Base-by-base conservation (phyloP, 768 basidiomycete species). In the Lactarius hatsudake region DNA sequence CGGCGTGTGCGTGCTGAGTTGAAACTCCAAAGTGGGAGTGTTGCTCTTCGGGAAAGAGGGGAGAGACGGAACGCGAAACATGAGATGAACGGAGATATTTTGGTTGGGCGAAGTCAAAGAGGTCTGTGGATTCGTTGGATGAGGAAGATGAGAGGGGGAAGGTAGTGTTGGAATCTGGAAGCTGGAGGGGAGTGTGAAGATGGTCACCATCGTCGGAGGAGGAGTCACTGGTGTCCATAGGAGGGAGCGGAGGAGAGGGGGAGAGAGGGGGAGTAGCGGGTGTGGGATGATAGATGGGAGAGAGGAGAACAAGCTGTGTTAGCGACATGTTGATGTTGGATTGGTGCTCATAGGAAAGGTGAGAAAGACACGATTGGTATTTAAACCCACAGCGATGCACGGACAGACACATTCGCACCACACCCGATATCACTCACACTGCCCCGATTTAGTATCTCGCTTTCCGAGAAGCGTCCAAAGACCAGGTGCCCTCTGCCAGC, bases 161-260 rank as follows among this genome's bases (percentile, higher is more conserved):
- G 32, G 56, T 30, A 26, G 53, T 34, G 57, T 53, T 64, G 23
- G 56, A 34, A 48, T 71, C 65, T 5, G 66, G 62, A 6, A 62
- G 20, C 17, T 71, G 69, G 53, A 71, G 69, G 17, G 71, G 71
- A 4, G 71, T 71, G 13, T 67, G 69, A 3, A 64, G 69, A 53
- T 70, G 54, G 32, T 71, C 71, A 15, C 71, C 71, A 26, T 71
- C 71, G 20, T 71, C 71, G 10, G 65, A 66, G 36, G 68, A 70
- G 23, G 61, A 71, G n/a, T 71, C 70, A 34, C 64, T 63, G 36
- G 40, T 18, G n/a, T 71, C 68, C 70, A 71, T 71, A 40, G 62
- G 48, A 1, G 17, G 61, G 12, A 68, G 43, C 5, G 23, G 42
- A 7, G 68, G 70, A 1, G 69, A 71, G 32, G 54, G 62, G 20